Base-by-base conservation (phyloP, 1,284 basidiomycete species). In the Fomitopsis pinicola region DNA sequence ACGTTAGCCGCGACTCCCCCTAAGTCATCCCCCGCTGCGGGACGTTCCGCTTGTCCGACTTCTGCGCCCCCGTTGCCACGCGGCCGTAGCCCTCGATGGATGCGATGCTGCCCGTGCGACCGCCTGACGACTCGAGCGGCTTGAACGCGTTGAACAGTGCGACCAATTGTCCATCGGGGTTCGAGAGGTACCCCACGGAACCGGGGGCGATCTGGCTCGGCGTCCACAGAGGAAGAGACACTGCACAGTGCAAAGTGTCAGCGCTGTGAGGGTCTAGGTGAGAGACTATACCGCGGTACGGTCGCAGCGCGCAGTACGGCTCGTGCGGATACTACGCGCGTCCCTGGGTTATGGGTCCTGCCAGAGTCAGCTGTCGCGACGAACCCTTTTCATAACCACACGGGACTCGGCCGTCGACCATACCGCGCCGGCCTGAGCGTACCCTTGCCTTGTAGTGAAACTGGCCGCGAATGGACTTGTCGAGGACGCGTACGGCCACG, bases 141-240 rank as follows among this genome's bases (percentile, higher is more conserved):
- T 79, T 72, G 62, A 85, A 78, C 0, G 86, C 81, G 70, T 90
- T 89, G 74, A 91, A 86, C 2, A 92, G 76, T 17, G 85, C 86
- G 35, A 89, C 74, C 66, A 93, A 94, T 35, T 73, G 70, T 1
- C 91, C 91, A 14, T 72, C 72, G 0, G 85, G 81, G 63, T 84
- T 88, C 22, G 77, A 77, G 33, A 91, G 75, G 69, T 88, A 92
- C 5, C 91, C 91, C 2, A 94, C 84, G 1, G 86, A 83, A 5
- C 91, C 91, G 0, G 92, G 71, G 15, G 76, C 69, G 2, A 92
- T 80, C 2, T 67, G 76, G 0, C 78, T 73, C 0, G 91, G 91
- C 2, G 79, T 78, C 91, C 89, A 93, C 2, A 92, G 73, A 1
- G 90, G 86, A 7, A 91, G 74, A 0, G 80, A 86, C 63, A 92